Conservation (phyloP, 1,284 basidiomycete species). For the Ustilago cynodontis region DNA sequence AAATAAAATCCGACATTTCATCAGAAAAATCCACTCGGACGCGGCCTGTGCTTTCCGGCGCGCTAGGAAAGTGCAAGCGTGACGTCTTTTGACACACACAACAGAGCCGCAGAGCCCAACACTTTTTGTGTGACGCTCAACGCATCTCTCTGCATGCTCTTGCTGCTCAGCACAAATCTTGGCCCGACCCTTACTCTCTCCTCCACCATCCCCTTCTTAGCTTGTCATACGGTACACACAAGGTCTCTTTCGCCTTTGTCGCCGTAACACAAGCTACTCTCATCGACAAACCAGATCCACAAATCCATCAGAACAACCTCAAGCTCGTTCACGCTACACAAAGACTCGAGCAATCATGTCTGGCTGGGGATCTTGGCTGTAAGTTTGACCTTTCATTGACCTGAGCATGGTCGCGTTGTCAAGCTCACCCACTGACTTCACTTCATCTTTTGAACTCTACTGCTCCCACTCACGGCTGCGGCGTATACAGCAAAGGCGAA, state of each 20-base stretch:
- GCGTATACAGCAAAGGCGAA: constrained; percentile 34
- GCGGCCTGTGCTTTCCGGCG: constrained; percentile 2
- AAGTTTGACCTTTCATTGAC: constrained; percentile 22
- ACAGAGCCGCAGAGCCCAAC: neutral
- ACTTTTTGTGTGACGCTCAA: constrained; percentile 4
- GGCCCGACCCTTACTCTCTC: constrained; percentile 2
- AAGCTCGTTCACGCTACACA: neutral
- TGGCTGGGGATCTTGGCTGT: constrained; percentile 68
- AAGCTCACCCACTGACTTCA: neutral
- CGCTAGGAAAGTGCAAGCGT: neutral
- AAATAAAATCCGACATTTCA: neutral
- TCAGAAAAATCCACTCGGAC: neutral
- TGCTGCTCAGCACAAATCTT: neutral
- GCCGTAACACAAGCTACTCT: neutral
- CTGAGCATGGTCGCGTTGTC: neutral
- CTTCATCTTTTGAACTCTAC: neutral
- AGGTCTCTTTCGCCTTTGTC: neutral
- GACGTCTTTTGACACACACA: neutral
- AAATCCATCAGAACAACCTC: neutral
- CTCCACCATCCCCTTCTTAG: constrained; percentile 3
- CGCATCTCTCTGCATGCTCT: neutral
- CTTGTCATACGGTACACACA: constrained; percentile 1
- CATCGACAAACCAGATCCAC: neutral
- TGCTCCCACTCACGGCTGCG: neutral
- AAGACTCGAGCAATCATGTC: constrained; percentile 50